Base-by-base conservation (phyloP, 2,329 filamentous ascomycete genomes). In the Aspergillus thermomutatus region DNA sequence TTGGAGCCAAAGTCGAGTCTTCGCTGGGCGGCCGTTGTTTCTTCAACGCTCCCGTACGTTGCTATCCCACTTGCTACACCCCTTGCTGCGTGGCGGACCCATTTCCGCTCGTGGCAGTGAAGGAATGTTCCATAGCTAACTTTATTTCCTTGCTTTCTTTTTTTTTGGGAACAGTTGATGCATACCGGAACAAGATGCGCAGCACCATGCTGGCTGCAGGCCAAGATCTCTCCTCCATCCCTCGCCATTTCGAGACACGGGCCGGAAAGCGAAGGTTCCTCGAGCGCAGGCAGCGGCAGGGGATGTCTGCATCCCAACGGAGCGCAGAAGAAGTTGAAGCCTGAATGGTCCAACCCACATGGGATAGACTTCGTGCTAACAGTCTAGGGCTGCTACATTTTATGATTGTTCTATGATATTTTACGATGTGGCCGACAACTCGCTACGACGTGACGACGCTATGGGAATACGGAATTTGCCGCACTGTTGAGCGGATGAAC, bases 1-100 rank as follows among this genome's bases (percentile, higher is more conserved):
- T 50, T 99, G 94, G 93, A 87, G 92, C 54, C 93, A 97, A 77
- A 94, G 92, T 72, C 83, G 93, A 68, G 90, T 93, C 10, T 97
- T 97, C 78, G 88, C 92, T 1, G 90, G 89, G 11, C 84, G 91
- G 65, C 91, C 88, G 43, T 81, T 96, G 49, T 97, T 97, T 74
- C 79, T 97, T 67, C 93, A 97, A 74, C 87, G 91, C 80, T 92
- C 92, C 66, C 79, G 92, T 96, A 80, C 86, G 92, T 89, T 49
- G 50, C 56, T 27, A 23, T 28, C 40, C 55, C 27, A 28, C 11
- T 54, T 11, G 25, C 34, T 19, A 41, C 37, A 46, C 23, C 52
- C 54, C 52, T 58, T 60, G 49, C 57, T 55, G 19, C 21, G 23
- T 25, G 43, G 21, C 19, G 23, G 34, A 26, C 49, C 48, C 53